A percentile compares a stretch with the other conserved stretches of the same genome.
These are phyloP conservation scores for Russula sp. DNA, from an alignment of 768 basidiomycete genomes.

Conservation along the genomic window DNA sequence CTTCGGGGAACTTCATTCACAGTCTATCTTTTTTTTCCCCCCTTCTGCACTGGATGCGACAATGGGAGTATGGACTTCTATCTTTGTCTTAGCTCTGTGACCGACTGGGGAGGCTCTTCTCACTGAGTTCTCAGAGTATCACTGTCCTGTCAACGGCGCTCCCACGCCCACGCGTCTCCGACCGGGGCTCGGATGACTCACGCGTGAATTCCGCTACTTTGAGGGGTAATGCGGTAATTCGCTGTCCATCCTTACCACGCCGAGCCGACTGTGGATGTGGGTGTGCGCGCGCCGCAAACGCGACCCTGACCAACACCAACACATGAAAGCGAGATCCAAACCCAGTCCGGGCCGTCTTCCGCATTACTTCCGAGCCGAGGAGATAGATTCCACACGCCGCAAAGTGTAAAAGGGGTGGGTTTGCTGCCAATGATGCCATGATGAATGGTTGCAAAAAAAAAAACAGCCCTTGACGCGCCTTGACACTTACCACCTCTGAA, in stretches of 20 bases:
- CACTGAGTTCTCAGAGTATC: too few relatives aligned
- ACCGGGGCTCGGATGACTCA: neutral
- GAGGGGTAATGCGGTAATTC: too few relatives aligned
- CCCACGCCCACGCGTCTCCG: slow-evolving; percentile 1
- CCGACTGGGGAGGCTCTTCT: neutral
- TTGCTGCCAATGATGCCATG: neutral
- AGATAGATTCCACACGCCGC: neutral
- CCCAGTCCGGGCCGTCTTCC: slow-evolving; percentile 2
- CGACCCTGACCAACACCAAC: too few relatives aligned
- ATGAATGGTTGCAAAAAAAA: too few relatives aligned
- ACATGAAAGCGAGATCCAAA: too few relatives aligned
- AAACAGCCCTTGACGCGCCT: too few relatives aligned
- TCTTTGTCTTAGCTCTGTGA: neutral
- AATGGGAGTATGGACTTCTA: neutral
- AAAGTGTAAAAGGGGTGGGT: neutral
- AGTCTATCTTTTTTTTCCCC: neutral
- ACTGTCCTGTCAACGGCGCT: neutral
- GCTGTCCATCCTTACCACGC: too few relatives aligned
- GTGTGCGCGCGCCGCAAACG: too few relatives aligned
- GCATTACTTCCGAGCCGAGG: neutral
- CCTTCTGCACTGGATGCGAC: neutral
- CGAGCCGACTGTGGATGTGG: too few relatives aligned
- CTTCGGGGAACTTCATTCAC: neutral
- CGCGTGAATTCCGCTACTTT: neutral
- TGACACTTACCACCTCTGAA: neutral